phyloP scores from a whole-genome alignment of 2,329 filamentous ascomycete genomes.

The Pyricularia grisea region DNA sequence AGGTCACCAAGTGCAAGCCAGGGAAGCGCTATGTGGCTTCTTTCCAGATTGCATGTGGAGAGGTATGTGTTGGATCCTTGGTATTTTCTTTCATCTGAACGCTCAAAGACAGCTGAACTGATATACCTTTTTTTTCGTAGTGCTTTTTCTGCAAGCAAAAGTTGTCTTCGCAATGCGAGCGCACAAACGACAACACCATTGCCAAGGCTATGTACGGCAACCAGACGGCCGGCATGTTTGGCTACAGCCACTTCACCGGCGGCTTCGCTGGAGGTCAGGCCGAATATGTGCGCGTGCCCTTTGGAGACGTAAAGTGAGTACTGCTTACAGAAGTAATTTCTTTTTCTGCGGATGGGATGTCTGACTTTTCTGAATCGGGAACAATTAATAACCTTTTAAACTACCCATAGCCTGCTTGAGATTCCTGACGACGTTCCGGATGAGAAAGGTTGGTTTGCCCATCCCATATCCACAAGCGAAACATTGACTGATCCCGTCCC shows the following conservation, averaged over 20 bases:
- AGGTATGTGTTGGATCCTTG: constrained; percentile 13
- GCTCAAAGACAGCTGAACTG: too few species aligned
- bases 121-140: constrained; percentile 11
- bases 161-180: constrained; percentile 70
- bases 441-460: constrained; percentile 49
- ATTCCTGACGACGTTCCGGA: constrained; percentile 74
- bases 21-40: constrained; percentile 71
- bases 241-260: constrained; percentile 70
- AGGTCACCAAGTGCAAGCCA: constrained; percentile 40
- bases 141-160: constrained; percentile 77
- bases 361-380: not conserved
- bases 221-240: constrained; percentile 64
- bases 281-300: constrained; percentile 76
- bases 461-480: not conserved
- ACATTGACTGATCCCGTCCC: not conserved
- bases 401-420: constrained; percentile 43
- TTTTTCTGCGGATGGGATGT: too few species aligned
- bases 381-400: not conserved
- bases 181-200: constrained; percentile 65
- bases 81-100: not conserved
- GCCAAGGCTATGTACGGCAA: constrained; percentile 71
- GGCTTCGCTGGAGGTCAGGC: constrained; percentile 84
- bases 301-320: constrained; percentile 59
- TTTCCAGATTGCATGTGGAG: constrained; percentile 71
- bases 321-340: not conserved